Conservation (phyloP, 768 basidiomycete species). For the Phanerochaete carnosa region DNA sequence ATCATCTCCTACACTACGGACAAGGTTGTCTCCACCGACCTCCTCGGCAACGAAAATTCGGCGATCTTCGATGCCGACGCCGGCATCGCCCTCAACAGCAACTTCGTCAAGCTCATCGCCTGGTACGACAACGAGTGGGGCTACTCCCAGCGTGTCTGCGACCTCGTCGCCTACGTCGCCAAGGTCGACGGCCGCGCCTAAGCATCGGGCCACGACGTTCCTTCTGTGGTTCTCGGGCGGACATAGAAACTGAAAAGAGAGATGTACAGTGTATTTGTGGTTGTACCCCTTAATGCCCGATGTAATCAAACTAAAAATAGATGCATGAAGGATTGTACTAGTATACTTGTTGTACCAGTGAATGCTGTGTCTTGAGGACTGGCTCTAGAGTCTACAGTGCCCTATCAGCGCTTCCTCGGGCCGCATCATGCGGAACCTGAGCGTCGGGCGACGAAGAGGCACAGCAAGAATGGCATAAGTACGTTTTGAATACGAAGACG, state of each 20-base stretch:
- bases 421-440: no score
- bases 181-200: constrained; percentile 53
- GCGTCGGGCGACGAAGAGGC: no score
- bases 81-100: constrained; percentile 87
- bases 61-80: constrained; percentile 93
- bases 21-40: constrained; percentile 90
- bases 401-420: no score
- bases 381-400: no score
- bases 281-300: not conserved
- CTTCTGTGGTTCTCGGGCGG: not conserved
- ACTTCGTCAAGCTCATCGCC: constrained; percentile 94
- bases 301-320: not conserved
- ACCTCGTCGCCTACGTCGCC: constrained; percentile 80
- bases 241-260: not conserved
- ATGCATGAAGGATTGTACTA: not conserved
- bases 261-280: not conserved
- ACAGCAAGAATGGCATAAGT: no score
- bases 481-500: no score
- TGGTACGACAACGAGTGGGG: constrained; percentile 98
- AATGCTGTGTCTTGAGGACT: no score
- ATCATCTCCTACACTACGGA: constrained; percentile 93
- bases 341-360: not conserved
- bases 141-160: constrained; percentile 90
- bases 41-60: constrained; percentile 73
- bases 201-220: not conserved